Evolutionary conservation across 345 rosid species (phyloP), one percentile per base, ranked within the genome.

Genomic region (Clausena lansium): DNA sequence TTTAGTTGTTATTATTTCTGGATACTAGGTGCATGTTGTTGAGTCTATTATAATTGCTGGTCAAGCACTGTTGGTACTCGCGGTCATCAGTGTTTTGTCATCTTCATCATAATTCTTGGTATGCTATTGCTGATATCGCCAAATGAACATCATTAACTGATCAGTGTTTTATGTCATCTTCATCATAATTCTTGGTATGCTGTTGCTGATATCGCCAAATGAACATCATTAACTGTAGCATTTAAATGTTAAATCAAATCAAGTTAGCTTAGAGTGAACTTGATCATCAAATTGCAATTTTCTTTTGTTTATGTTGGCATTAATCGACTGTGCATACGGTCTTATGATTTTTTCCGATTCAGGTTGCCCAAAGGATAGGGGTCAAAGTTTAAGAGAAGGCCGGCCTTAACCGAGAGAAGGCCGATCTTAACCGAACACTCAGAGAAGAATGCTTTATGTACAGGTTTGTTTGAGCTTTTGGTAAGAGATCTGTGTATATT

Each of bases 351-450:
- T 66, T 20, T 72, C 10, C 11, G 67, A 67, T 72, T 84, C 89
- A 94, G 98, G 90, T 91, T 76, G 98, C 98, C 81, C 84, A 84
- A 75, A 78, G 92, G 86, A 94, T 91, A 75, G 98, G 98, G 61
- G 93, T 94, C 67, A 79, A 82, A 78, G 85, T 90, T 22, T 93
- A 80, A 86, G 66, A 77, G 74, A 73, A 7, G 57, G 39, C 41
- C 1, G 52, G 59, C 70, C 65, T 19, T 33, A 8, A 4, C 9
- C 1, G n/a, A 17, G 66, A 77, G 74, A 73, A 7, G 57, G 39
- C 41, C 1, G 52, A 63, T 73, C 65, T 19, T 33, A 8, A 4
- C 9, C 1, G n/a, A 17, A 59, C 77, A 54, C 32, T 17, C 9
- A 19, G n/a, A 30, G 70, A 61, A 67, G 65, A 71, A 19, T 60